Conservation (phyloP, 2,329 filamentous ascomycete species). For the Pezicula carpinea region DNA sequence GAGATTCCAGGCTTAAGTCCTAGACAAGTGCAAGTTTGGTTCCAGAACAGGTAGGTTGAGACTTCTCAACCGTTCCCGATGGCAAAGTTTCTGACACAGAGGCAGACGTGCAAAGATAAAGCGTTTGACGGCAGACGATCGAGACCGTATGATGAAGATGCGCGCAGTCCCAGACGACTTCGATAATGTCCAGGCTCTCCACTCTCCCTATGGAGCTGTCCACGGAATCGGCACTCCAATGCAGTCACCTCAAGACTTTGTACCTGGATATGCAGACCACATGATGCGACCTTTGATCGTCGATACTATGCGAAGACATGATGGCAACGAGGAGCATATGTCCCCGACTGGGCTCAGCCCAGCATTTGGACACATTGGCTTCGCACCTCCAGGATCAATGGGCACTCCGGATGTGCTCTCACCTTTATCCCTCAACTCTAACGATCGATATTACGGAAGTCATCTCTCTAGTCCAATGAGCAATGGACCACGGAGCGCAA, state of each 20-base stretch:
- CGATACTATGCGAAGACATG: slow-evolving; percentile 55
- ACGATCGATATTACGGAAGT: slow-evolving; percentile 50
- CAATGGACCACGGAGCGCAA: slow-evolving; percentile 43
- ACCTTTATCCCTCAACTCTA: slow-evolving; percentile 49
- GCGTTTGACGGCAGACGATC: slow-evolving; percentile 64
- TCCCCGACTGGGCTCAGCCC: slow-evolving; percentile 64
- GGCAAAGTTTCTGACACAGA: background rate
- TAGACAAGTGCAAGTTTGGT: slow-evolving; percentile 95
- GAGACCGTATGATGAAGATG: slow-evolving; percentile 69
- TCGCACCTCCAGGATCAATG: slow-evolving; percentile 49
- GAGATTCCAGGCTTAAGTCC: slow-evolving; percentile 91
- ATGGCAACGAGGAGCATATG: slow-evolving; percentile 60
- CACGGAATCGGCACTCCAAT: slow-evolving; percentile 29
- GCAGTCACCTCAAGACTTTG: slow-evolving; percentile 29
- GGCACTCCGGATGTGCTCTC: slow-evolving; percentile 51
- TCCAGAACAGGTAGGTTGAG: slow-evolving; percentile 82
- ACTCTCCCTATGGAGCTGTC: slow-evolving; percentile 59
- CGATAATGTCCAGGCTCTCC: slow-evolving; percentile 64
- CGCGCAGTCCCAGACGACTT: slow-evolving; percentile 66
- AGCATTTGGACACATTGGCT: slow-evolving; percentile 62
- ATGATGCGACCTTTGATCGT: slow-evolving; percentile 59
- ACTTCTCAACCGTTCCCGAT: slow-evolving; percentile 8
- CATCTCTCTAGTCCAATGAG: slow-evolving; percentile 44
- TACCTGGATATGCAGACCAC: slow-evolving; percentile 51
- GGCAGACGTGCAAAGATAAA: slow-evolving; percentile 67